Percentiles rank a stretch among this genome's conserved stretches.
Conservation (phyloP, 2,329 filamentous ascomycete genomes). For the Apiospora koreana region DNA sequence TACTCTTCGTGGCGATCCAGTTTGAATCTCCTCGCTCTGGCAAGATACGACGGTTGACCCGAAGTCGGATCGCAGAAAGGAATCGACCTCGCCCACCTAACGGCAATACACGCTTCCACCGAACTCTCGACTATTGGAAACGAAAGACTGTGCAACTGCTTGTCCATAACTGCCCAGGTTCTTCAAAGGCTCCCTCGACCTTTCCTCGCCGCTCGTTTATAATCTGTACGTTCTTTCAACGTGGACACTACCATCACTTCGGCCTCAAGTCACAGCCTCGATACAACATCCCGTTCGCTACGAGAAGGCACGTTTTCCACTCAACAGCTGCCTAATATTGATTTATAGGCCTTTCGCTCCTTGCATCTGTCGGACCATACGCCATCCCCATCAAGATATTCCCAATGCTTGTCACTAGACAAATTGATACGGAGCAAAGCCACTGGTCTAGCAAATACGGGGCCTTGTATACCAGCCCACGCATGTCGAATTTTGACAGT, state of each 20-base stretch:
- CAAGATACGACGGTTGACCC: neutral
- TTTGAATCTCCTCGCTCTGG: neutral
- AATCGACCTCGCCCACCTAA: neutral
- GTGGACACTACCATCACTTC: neutral
- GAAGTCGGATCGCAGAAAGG: neutral
- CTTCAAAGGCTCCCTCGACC: neutral
- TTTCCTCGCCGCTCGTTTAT: conserved; percentile 11
- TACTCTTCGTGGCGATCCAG: neutral
- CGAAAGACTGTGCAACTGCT: neutral
- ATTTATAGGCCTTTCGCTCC: neutral
- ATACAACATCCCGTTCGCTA: neutral
- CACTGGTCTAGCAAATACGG: conserved; percentile 58
- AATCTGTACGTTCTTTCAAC: neutral
- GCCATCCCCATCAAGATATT: conserved; percentile 21
- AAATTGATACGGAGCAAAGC: conserved; percentile 54
- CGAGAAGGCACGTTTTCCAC: neutral
- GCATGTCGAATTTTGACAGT: conserved; percentile 60
- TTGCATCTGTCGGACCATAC: neutral
- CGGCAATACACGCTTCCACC: neutral
- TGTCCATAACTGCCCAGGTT: neutral
- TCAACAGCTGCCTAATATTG: neutral
- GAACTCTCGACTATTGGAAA: neutral
- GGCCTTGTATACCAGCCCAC: conserved; percentile 48
- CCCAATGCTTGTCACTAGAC: conserved; percentile 60
- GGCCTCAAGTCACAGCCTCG: neutral